Evolutionary conservation across 352 stramenopile genomes (phyloP).

Genomic region (Pythium dissimile): DNA sequence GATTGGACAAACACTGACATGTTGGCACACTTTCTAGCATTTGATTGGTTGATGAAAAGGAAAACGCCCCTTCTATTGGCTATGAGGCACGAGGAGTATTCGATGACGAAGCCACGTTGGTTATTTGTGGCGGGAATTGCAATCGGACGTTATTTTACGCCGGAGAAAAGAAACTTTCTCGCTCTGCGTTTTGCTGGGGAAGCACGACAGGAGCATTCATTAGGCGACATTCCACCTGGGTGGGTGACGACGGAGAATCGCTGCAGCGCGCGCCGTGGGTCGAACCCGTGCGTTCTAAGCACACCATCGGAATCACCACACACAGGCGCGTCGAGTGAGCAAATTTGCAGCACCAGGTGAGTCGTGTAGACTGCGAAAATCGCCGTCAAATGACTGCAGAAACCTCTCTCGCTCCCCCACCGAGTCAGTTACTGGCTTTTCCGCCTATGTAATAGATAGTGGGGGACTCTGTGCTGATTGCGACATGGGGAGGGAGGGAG

Average conservation of each 20-base stretch:
- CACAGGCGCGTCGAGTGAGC: background rate
- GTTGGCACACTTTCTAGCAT: background rate
- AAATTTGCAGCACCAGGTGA: background rate
- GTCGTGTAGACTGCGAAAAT: background rate
- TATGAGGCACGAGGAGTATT: too few relatives aligned
- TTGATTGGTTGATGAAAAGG: constrained; percentile 3
- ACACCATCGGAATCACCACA: background rate
- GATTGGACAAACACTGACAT: constrained; percentile 19
- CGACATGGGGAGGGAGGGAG: background rate
- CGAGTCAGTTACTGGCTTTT: too few relatives aligned
- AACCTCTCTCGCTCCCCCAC: background rate
- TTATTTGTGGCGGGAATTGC: constrained; percentile 5
- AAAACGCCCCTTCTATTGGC: too few relatives aligned
- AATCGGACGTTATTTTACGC: constrained; percentile 15
- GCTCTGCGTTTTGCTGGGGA: background rate
- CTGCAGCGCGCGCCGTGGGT: background rate
- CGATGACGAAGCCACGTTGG: constrained; percentile 10
- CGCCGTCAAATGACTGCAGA: too few relatives aligned
- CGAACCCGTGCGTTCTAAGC: background rate
- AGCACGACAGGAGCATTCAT: background rate
- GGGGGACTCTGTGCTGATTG: too few relatives aligned
- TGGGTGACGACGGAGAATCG: background rate
- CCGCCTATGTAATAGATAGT: too few relatives aligned
- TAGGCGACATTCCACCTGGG: background rate
- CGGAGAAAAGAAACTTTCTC: constrained; percentile 4